These are phyloP conservation scores for Lentithecium fluviatile DNA, from an alignment of 495 filamentous ascomycete species.

Conservation along the genomic window DNA sequence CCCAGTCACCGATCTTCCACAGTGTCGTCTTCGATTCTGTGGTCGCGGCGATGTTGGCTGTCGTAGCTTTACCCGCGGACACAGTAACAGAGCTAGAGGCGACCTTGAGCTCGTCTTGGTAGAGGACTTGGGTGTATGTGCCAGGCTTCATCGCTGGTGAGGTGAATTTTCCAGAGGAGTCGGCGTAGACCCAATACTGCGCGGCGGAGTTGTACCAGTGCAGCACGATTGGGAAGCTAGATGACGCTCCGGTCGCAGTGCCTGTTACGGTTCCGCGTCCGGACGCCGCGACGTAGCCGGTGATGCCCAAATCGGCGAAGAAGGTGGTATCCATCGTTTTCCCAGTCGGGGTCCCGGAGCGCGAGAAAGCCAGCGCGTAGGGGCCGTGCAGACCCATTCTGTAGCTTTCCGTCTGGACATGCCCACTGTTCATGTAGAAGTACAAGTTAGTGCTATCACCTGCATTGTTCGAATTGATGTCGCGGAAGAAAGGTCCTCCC, in stretches of 20 bases:
- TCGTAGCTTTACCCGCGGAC: slow-evolving; percentile 53
- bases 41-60: slow-evolving; percentile 54
- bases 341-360: slow-evolving; percentile 53
- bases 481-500: slow-evolving; percentile 59
- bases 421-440: slow-evolving; percentile 68
- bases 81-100: slow-evolving; percentile 55
- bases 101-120: slow-evolving; percentile 62
- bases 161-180: slow-evolving; percentile 54
- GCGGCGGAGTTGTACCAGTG: slow-evolving; percentile 65
- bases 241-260: slow-evolving; percentile 51
- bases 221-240: slow-evolving; percentile 54
- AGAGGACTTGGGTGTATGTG: slow-evolving; percentile 65
- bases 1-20: slow-evolving; percentile 64
- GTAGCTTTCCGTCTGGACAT: slow-evolving; percentile 62
- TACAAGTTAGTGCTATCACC: slow-evolving; percentile 58
- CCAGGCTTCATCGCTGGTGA: slow-evolving; percentile 68
- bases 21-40: slow-evolving; percentile 51
- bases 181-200: slow-evolving; percentile 63
- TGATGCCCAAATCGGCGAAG: slow-evolving; percentile 56
- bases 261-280: slow-evolving; percentile 60
- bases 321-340: slow-evolving; percentile 57
- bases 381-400: slow-evolving; percentile 67
- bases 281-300: slow-evolving; percentile 56
- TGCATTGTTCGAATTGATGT: slow-evolving; percentile 65
- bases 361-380: slow-evolving; percentile 61